Base-by-base conservation (phyloP, 805 yeast genomes). In the Candida stauntonica region DNA sequence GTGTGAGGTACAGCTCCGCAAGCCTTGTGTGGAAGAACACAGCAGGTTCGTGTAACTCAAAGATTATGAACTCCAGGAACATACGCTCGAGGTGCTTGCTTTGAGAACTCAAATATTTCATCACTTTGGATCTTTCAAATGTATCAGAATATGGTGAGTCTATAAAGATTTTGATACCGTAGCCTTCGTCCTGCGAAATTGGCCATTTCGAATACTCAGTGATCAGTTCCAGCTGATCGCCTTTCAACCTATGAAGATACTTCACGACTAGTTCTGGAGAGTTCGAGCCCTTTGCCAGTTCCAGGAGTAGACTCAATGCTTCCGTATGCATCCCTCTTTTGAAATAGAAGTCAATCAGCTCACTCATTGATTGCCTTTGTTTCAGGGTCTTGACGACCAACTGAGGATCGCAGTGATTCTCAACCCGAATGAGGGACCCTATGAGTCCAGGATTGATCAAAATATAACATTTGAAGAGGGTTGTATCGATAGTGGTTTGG, bases 361-460 rank as follows among this genome's bases (percentile, higher is more conserved):
- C 96, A 23, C 73, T 72, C 49, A 75, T 74, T 53, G 75, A 71
- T 3, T 67, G 62, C 7, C 70, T 63, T 4, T 62, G 54, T 9
- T 69, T 57, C 20, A 87, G 68, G 35, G 74, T 70, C 9, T 62
- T 58, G 34, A 75, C 74, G 2, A 86, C 95, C 3, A 75, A 67
- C 2, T 67, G 64, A 5, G 81, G 70, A 50, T 81, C 80, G 63
- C 97, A 87, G 48, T 69, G 66, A 57, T 89, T 93, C 19, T 76
- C 73, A 2, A 87, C 70, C 34, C 98, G 68, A 5, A 91, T 67
- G 16, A 91, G 72, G 0, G 98, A 93, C 0, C 91, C 95, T 12
- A 91, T 72, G 56, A 91, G 67, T 45, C 81, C 72, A 0, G 86
- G 84, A 38, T 77, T 76, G 21, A 76, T 75, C n/a, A 77, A 55